Evolutionary conservation across 106 monocot genomes (phyloP), one percentile per base, ranked within the genome.

Genomic region (Dactylorhiza incarnata): DNA sequence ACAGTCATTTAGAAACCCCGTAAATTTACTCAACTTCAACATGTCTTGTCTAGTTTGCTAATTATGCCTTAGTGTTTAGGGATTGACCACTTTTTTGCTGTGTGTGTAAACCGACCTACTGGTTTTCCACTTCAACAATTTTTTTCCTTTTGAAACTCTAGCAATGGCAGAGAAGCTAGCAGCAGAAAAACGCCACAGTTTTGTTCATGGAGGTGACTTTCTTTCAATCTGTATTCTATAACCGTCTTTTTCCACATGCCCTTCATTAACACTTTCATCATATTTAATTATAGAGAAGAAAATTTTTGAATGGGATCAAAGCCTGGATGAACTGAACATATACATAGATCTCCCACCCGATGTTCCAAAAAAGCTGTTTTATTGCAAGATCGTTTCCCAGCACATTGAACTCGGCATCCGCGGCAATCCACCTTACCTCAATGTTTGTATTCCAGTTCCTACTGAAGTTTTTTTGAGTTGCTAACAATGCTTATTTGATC

Each of bases 331-430:
- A 59, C 84, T 92, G 49, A 89, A 92, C 71, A 71, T 92, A 45
- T 92, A 86, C 84, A 86, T 92, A 70, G 82, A 84, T 13, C 88
- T 92, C 61, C 91, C 91, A 7, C 77, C 85, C 3, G 65, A 79
- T 43, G 91, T 92, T 50, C 89, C 91, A 59, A 81, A 66, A 37
- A 96, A 96, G 77, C 86, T 91, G 45, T 93, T 96, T 82, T 75
- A 79, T 83, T 87, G 93, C 71, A 89, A 90, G 74, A 80, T 96
- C 80, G 78, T 85, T 80, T 81, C 93, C 6, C 73, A 84, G 72
- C 95, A 93, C 76, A 81, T 96, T 48, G 88, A 91, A 74, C 79
- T 96, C 58, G 93, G 90, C 61, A 96, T 96, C 85, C 88, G 84
- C 16, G 93, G 90, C 44, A 90, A 88, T 68, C 93, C 88, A 6